Base-by-base conservation (phyloP, 129 eudicot species). In the Chrysanthemum lavandulifolium region DNA sequence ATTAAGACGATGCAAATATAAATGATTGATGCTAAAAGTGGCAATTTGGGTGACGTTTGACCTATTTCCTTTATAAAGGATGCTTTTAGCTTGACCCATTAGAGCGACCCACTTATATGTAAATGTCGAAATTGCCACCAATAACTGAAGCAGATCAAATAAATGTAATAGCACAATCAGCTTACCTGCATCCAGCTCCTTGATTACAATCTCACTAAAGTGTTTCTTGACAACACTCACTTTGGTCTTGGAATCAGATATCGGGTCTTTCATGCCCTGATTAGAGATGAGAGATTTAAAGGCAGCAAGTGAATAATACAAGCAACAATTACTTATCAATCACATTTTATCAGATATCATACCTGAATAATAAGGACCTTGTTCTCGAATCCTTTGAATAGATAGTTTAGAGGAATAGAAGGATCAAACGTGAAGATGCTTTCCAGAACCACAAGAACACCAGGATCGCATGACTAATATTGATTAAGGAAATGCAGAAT, bases 231-330 rank as follows among this genome's bases (percentile, higher is more conserved):
- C 65, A 74, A 93, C 76, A 45, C 82, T 87, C 56, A 89, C 74
- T 75, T 71, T 80, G 15, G 95, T 85, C 75, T 63, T 74, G 50
- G 96, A 87, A 73, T 93, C 82, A 0, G 77, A 78, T n/a, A 93
- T 78, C 40, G 92, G 95, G 79, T 93, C 98, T 85, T 84, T 93
- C 96, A 89, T 93, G 67, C 98, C 98, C 96, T 92, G 57, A 62
- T 11, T 70, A 58, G 45, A 49, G 67, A 78, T 15, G 47, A 16
- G 72, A 60, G 27, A 45, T 56, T 66, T 61, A 18, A 1, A 79
- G 19, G 52, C 12, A 29, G 23, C 53, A 50, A 18, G 49, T 49
- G 33, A 29, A 67, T 13, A 16, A 12, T 23, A 13, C 29, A 12
- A 61, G 67, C 67, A 61, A 58, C 47, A 27, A 43, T 25, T 13